A percentile compares a stretch with the other conserved stretches of the same genome.
phyloP scores from a whole-genome alignment of 371 early-diverging fungal genomes.

The Mucor sp. region DNA sequence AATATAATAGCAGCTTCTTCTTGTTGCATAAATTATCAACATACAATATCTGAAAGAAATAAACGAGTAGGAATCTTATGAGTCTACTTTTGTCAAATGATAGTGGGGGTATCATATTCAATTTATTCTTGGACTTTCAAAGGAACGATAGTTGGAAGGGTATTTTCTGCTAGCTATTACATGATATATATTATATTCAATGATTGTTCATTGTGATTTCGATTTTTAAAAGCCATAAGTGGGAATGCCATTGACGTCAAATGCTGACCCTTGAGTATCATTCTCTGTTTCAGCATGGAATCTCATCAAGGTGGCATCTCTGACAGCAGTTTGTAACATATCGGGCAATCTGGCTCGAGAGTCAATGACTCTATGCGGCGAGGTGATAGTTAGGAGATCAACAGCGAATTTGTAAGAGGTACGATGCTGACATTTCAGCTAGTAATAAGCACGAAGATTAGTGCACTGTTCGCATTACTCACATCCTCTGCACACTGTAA shows the following conservation, averaged over 20 bases:
- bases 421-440: slow-evolving; percentile 9
- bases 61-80: no score
- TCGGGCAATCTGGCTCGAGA: slow-evolving; percentile 4
- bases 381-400: not conserved
- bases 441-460: not conserved
- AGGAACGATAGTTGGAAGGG: not conserved
- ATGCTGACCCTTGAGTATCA: not conserved
- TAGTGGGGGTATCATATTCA: not conserved
- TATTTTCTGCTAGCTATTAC: not conserved
- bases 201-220: not conserved
- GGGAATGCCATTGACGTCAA: not conserved
- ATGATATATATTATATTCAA: not conserved
- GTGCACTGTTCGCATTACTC: not conserved
- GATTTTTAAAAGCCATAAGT: not conserved
- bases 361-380: slow-evolving; percentile 2
- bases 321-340: slow-evolving; percentile 11
- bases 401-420: slow-evolving; percentile 7
- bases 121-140: not conserved
- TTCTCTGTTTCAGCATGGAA: slow-evolving; percentile 6
- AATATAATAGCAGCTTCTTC: no score
- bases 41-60: no score
- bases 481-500: not conserved
- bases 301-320: slow-evolving; percentile 9
- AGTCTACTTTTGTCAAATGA: no score
- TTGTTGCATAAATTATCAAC: no score